Percentiles rank a stretch among this genome's conserved stretches.
These are phyloP conservation scores for Aureobasidium leucospermi DNA, from an alignment of 2,329 filamentous ascomycete species.

Conservation along the genomic window DNA sequence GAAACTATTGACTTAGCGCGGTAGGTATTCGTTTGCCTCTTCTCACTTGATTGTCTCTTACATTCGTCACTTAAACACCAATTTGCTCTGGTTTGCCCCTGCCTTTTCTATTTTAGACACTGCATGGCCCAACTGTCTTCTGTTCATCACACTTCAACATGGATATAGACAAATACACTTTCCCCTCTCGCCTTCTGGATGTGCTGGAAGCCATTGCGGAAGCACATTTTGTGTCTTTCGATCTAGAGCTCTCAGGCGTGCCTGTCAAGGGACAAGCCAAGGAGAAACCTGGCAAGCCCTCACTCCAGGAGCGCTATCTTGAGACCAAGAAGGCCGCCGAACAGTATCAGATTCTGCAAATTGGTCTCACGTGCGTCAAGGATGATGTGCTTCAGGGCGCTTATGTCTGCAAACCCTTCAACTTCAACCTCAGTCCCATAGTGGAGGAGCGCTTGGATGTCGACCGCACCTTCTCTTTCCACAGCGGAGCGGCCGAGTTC, in stretches of 20 bases:
- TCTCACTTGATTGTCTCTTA: conserved; percentile 7
- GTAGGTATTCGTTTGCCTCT: conserved; percentile 11
- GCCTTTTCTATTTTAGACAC: neutral
- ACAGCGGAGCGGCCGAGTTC: conserved; percentile 55
- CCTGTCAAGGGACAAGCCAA: conserved; percentile 31
- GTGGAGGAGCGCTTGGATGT: conserved; percentile 46
- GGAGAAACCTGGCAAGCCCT: conserved; percentile 36
- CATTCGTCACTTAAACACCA: conserved; percentile 1
- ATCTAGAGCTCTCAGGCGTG: conserved; percentile 62
- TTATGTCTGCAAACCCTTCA: conserved; percentile 57
- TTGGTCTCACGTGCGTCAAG: conserved; percentile 59
- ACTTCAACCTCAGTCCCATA: conserved; percentile 55
- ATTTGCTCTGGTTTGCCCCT: conserved; percentile 3
- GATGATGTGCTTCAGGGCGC: conserved; percentile 47
- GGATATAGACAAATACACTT: conserved; percentile 49
- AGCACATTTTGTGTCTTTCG: conserved; percentile 56
- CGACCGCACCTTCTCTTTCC: conserved; percentile 53
- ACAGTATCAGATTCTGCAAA: conserved; percentile 56
- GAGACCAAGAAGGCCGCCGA: conserved; percentile 55
- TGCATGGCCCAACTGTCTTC: neutral
- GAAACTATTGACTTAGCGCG: conserved; percentile 7
- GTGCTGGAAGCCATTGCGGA: conserved; percentile 52
- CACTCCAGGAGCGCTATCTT: conserved; percentile 53
- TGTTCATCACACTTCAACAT: conserved; percentile 32
- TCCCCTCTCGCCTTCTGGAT: conserved; percentile 44